A percentile compares a stretch with the other conserved stretches of the same genome.
Evolutionary conservation across 2,329 filamentous ascomycete genomes (phyloP).

Genomic region (Zymoseptoria ardabiliae): DNA sequence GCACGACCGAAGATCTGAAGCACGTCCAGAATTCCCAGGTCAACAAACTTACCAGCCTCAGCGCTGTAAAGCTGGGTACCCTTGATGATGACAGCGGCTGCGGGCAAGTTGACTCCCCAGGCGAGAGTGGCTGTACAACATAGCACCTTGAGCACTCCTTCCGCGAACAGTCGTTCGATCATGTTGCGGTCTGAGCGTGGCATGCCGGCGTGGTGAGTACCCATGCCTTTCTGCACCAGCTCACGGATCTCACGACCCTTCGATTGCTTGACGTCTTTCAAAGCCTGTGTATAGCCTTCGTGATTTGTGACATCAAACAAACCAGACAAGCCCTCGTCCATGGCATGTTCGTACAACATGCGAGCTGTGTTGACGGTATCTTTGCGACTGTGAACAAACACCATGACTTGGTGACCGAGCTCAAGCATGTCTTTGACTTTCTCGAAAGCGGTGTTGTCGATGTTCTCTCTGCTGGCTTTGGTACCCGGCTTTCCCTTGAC

Average conservation of each 20-base stretch:
- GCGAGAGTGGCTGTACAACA: slow-evolving; percentile 97
- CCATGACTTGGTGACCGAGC: slow-evolving; percentile 93
- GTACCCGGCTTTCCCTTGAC: slow-evolving; percentile 84
- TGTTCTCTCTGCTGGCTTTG: slow-evolving; percentile 76
- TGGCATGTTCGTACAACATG: slow-evolving; percentile 77
- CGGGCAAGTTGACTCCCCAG: slow-evolving; percentile 97
- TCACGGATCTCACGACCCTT: slow-evolving; percentile 84
- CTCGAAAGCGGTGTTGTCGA: slow-evolving; percentile 81
- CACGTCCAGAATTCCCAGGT: slow-evolving; percentile 92
- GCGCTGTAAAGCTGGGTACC: slow-evolving; percentile 95
- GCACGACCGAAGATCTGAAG: slow-evolving; percentile 98
- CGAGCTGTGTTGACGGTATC: slow-evolving; percentile 87
- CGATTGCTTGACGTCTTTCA: slow-evolving; percentile 77
- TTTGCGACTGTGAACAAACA: slow-evolving; percentile 94
- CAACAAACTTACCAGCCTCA: slow-evolving; percentile 92
- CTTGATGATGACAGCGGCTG: slow-evolving; percentile 95
- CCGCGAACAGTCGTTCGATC: slow-evolving; percentile 85
- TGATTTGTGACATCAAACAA: slow-evolving; percentile 76
- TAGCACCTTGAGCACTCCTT: slow-evolving; percentile 91
- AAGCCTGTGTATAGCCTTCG: slow-evolving; percentile 69
- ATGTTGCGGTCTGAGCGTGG: slow-evolving; percentile 86
- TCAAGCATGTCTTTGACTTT: slow-evolving; percentile 93
- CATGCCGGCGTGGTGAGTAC: slow-evolving; percentile 96
- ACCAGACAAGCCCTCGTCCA: slow-evolving; percentile 69
- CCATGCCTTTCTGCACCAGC: slow-evolving; percentile 80